Base-by-base conservation (phyloP, 371 early-diverging fungal species). In the Nematocida ironsii region DNA sequence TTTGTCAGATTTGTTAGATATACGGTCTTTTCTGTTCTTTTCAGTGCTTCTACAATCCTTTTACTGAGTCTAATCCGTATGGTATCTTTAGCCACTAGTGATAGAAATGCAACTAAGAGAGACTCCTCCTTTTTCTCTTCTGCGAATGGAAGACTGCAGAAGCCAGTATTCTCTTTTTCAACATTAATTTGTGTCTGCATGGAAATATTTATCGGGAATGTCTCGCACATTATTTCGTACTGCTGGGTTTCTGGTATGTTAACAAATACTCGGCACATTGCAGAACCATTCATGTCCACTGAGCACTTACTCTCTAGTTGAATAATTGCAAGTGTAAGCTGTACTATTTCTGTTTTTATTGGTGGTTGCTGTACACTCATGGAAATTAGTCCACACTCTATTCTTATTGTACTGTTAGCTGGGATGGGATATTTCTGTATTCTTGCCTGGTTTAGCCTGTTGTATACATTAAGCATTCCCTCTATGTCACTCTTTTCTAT, bases 21-120 rank as follows among this genome's bases (percentile, higher is more conserved):
- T 13, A 78, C 69, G 4, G 42, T 67, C 45, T 60, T 57, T 18
- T 68, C 25, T 20, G 69, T 11, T 9, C 27, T 5, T 23, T 78
- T 70, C 7, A 78, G 9, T 16, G 69, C 20, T 33, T 78, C 80
- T 13, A 78, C 40, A 55, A 78, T 78, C 52, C 69, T 78, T 25
- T 82, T 54, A 40, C 80, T 78, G 5, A 78, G 80, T n/a, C 80
- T 13, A 40, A 78, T 27, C 18, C 80, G 54, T 6, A 78, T 25
- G 4, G 62, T 71, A 20, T 78, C 69, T 40, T 78, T 78, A 1
- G 52, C 25, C 20, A 23, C 40, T 5, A 70, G 18, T 5, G 80
- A 48, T 3, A 54, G 0, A 33, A 57, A 54, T 27, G 61, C 20
- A 18, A 78, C 69, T 11, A 70, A 27, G 0, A 78, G 52, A 2